phyloP scores from a whole-genome alignment of 768 basidiomycete species.

The Tulasnella sp. region DNA sequence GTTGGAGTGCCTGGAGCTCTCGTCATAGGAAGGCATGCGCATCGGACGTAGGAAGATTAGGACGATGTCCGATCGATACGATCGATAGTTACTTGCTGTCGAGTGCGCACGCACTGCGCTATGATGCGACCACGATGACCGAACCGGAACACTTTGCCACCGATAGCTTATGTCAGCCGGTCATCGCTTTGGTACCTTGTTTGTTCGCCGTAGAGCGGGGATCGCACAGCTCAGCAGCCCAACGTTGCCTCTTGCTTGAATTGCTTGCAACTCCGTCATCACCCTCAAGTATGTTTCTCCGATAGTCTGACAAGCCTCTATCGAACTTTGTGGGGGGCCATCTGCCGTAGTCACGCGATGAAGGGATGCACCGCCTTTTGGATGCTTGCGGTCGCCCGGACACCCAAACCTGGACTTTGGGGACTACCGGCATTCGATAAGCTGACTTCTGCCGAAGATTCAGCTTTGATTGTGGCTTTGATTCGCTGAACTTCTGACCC shows the following conservation, averaged over 20 bases:
- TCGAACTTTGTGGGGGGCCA: not conserved
- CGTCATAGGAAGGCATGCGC: not conserved
- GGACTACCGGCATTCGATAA: not conserved
- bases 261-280: not conserved
- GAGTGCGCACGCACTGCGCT: not conserved
- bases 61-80: not conserved
- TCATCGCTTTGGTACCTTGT: not conserved
- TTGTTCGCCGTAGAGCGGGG: not conserved
- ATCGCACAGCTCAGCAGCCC: not conserved
- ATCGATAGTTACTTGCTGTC: not conserved
- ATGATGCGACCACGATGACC: not conserved
- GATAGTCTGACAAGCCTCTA: not conserved
- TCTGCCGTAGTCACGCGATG: not conserved
- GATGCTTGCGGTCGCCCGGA: not conserved
- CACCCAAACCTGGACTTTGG: not conserved
- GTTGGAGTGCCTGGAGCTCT: not conserved
- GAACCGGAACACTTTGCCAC: not conserved
- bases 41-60: not conserved
- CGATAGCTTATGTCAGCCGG: not conserved
- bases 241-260: not conserved
- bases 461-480: not conserved
- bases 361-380: not conserved
- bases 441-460: not conserved
- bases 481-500: not conserved
- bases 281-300: not conserved